phyloP scores from a whole-genome alignment of 2,329 filamentous ascomycete species.

The Aspergillus ibericus region DNA sequence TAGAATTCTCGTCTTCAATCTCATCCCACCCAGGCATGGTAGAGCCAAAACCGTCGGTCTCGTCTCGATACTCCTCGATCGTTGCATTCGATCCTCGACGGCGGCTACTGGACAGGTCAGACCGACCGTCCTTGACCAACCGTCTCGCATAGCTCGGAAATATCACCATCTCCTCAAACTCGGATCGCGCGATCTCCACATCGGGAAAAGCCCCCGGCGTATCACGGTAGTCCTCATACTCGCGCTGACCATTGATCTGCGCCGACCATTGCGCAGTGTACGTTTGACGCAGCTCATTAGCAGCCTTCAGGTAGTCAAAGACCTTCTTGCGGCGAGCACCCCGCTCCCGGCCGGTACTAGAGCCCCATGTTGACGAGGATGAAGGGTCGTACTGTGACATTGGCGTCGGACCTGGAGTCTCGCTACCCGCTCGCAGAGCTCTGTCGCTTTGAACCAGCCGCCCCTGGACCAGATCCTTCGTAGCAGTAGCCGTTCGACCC shows the following conservation, averaged over 20 bases:
- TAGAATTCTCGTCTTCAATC: slow-evolving; percentile 76
- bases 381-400: slow-evolving; percentile 29
- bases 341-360: slow-evolving; percentile 47
- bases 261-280: slow-evolving; percentile 59
- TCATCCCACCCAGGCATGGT: slow-evolving; percentile 78
- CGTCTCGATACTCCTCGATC: slow-evolving; percentile 44
- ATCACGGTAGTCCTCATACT: slow-evolving; percentile 44
- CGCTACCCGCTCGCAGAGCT: slow-evolving; percentile 17
- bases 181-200: slow-evolving; percentile 74
- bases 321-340: slow-evolving; percentile 77
- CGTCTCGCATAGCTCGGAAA: slow-evolving; percentile 90
- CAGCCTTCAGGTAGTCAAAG: slow-evolving; percentile 69
- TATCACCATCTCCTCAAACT: slow-evolving; percentile 87
- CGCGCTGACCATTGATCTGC: slow-evolving; percentile 44
- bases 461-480: slow-evolving; percentile 6
- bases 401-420: slow-evolving; percentile 18
- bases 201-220: slow-evolving; percentile 81
- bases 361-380: slow-evolving; percentile 24
- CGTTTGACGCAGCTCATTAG: slow-evolving; percentile 68
- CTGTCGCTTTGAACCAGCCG: slow-evolving; percentile 13
- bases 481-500: slow-evolving; percentile 11
- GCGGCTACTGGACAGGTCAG: slow-evolving; percentile 24
- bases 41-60: slow-evolving; percentile 54
- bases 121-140: slow-evolving; percentile 57
- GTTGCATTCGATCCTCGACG: slow-evolving; percentile 33